A percentile compares a stretch with the other conserved stretches of the same genome.
These are phyloP conservation scores for Letharia columbiana DNA, from an alignment of 495 filamentous ascomycete species.

Conservation along the genomic window DNA sequence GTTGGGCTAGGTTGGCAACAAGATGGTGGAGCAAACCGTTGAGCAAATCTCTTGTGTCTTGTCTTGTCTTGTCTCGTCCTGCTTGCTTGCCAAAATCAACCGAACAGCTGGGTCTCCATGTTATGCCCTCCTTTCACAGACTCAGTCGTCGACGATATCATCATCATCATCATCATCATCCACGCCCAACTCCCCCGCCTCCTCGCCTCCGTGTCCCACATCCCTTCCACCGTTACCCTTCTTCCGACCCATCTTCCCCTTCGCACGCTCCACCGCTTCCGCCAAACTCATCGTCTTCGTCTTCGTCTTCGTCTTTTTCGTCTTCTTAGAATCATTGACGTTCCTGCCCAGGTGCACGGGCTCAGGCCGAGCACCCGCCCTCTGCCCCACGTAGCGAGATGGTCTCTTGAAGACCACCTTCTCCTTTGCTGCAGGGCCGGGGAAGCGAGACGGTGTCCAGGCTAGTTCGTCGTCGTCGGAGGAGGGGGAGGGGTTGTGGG, in stretches of 20 bases:
- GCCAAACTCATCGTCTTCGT: background rate
- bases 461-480: slow-evolving; percentile 5
- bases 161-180: background rate
- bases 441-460: slow-evolving; percentile 1
- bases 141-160: slow-evolving; percentile 9
- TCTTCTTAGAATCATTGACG: background rate
- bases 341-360: slow-evolving; percentile 10
- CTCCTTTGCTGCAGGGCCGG: background rate
- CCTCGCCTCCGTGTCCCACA: background rate
- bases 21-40: too few relatives aligned
- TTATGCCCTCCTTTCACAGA: background rate
- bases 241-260: slow-evolving; percentile 4
- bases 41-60: too few relatives aligned
- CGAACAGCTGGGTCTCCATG: too few relatives aligned
- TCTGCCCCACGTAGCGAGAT: slow-evolving; percentile 4
- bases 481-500: background rate
- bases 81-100: too few relatives aligned
- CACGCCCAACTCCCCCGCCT: background rate
- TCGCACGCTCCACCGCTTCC: background rate
- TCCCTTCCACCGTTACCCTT: background rate
- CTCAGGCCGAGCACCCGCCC: background rate
- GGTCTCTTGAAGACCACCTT: slow-evolving; percentile 15
- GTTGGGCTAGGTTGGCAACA: too few relatives aligned
- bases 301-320: background rate
- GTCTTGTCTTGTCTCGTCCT: too few relatives aligned